Conservation (phyloP, 768 basidiomycete species). For the Lactifluus volemus region DNA sequence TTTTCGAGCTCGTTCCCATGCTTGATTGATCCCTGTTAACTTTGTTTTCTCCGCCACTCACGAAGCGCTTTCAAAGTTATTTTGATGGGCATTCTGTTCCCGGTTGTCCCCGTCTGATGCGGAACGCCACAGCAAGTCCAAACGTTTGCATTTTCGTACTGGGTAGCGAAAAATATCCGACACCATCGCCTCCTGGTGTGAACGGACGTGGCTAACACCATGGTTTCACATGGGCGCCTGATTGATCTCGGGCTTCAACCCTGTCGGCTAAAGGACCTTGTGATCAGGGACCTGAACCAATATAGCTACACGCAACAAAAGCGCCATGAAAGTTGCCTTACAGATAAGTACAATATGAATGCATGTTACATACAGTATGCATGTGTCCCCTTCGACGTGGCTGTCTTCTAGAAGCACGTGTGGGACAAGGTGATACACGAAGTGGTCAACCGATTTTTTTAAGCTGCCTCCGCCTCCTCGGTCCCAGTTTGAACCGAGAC, state of each 20-base stretch:
- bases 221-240: constrained; percentile 15
- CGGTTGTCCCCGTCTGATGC: neutral
- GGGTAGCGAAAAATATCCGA: constrained; percentile 1
- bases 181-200: constrained; percentile 7
- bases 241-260: constrained; percentile 2
- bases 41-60: neutral
- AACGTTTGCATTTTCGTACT: neutral
- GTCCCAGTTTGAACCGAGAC: neutral
- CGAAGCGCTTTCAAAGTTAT: neutral
- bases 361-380: neutral
- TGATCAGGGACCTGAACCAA: constrained; percentile 15
- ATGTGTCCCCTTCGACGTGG: neutral
- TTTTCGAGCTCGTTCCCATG: neutral
- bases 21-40: neutral
- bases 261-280: constrained; percentile 5
- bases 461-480: neutral
- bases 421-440: neutral
- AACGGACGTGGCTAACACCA: neutral
- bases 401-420: neutral
- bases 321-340: neutral
- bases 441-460: neutral
- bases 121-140: neutral
- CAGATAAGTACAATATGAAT: neutral
- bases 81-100: neutral
- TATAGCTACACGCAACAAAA: neutral